Conservation (phyloP, 371 early-diverging fungal species). For the Amoeboradix gromovi region DNA sequence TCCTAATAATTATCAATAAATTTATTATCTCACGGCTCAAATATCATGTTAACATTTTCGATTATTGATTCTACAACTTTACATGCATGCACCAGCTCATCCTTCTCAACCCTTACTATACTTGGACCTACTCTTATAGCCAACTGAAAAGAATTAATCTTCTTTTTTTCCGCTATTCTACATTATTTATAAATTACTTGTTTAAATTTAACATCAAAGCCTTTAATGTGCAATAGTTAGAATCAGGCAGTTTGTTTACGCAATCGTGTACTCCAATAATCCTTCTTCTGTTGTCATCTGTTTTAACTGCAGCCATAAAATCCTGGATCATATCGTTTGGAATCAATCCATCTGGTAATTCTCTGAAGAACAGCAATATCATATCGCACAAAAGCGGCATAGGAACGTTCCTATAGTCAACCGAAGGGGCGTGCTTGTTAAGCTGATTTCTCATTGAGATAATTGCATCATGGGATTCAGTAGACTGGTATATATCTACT, state of each 20-base stretch:
- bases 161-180: neutral
- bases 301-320: constrained; percentile 31
- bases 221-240: constrained; percentile 41
- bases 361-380: constrained; percentile 39
- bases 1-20: neutral
- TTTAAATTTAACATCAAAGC: constrained; percentile 16
- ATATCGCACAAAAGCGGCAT: neutral
- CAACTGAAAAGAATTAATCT: neutral
- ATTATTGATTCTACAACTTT: neutral
- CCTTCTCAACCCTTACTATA: neutral
- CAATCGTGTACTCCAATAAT: constrained; percentile 28
- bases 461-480: neutral
- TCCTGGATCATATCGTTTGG: constrained; percentile 26
- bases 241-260: constrained; percentile 34
- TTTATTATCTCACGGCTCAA: neutral
- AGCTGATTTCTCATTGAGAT: neutral
- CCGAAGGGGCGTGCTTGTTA: neutral
- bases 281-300: constrained; percentile 25
- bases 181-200: neutral
- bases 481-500: neutral
- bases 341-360: constrained; percentile 54
- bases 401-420: neutral
- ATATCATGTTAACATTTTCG: neutral
- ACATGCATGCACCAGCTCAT: neutral
- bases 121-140: neutral